Base-by-base conservation (phyloP, 2,329 filamentous ascomycete genomes). In the Pseudocercospora fijiensis region DNA sequence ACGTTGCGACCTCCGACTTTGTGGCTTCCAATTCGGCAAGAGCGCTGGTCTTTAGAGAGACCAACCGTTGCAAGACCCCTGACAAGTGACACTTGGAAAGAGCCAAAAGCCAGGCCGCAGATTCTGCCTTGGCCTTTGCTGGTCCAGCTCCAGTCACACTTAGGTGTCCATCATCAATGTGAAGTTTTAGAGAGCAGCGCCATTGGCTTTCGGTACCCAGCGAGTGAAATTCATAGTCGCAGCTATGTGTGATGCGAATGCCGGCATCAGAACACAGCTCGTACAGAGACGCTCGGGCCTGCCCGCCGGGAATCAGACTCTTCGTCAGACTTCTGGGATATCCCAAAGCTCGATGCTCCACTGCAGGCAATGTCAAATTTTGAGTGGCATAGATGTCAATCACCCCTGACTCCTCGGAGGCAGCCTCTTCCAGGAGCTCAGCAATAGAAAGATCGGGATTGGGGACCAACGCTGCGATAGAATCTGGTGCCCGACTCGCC, bases 81-180 rank as follows among this genome's bases (percentile, higher is more conserved):
- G 53, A 53, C 6, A 45, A 55, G 26, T 64, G 62, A 26, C 60
- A 55, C 16, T 24, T 53, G 20, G 62, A 64, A 11, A 61, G n/a
- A 20, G 58, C 24, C 45, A 37, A 28, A n/a, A 58, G 27, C 58
- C 53, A 64, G 28, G 58, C 62, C 24, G 55, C 62, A 33, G 22
- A 9, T 4, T 27, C 13, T 18, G 62, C 58, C 2, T 64, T 24
- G 16, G 16, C 3, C 53, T 61, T 61, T 28, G 10, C 37, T 4
- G 16, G 22, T 7, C 53, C 62, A 16, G 24, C 28, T 59, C 28
- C 62, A 24, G 49, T 57, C 3, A 55, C 58, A n/a, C 22, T 24
- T 28, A 56, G 24, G 13, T n/a, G 28, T 18, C 28, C 18, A 20
- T 24, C 53, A 24, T 26, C 27, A 26, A 56, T 56, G 3, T 24